phyloP scores from a whole-genome alignment of 169 alveolate species.

The Plasmodium falciparum region DNA sequence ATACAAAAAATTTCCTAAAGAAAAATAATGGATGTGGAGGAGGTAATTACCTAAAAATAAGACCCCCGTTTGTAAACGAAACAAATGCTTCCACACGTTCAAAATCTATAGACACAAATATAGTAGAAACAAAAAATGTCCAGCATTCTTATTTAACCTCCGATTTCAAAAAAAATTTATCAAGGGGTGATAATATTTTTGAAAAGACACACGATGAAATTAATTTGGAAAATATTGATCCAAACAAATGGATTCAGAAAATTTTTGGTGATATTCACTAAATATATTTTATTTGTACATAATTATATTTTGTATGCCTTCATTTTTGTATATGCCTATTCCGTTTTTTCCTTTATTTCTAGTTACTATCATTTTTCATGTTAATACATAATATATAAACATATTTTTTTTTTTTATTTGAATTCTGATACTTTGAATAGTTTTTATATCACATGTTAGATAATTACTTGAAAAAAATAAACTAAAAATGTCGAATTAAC shows the following conservation, averaged over 20 bases:
- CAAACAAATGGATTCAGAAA: constrained; percentile 46
- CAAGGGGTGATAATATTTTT: too few relatives aligned
- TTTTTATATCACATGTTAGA: too few relatives aligned
- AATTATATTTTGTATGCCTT: not conserved
- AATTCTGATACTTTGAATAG: not conserved
- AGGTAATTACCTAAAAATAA: constrained; percentile 52
- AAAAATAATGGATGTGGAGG: constrained; percentile 55
- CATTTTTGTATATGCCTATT: not conserved
- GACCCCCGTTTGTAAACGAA: not conserved
- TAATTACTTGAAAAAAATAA: too few relatives aligned
- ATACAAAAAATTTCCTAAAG: constrained; percentile 11
- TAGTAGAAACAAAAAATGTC: not conserved
- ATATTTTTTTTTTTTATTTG: not conserved
- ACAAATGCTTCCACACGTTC: too few relatives aligned
- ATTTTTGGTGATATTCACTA: constrained; percentile 50
- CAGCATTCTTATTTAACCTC: constrained; percentile 8
- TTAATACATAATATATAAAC: not conserved
- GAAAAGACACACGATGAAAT: not conserved
- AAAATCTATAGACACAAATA: not conserved
- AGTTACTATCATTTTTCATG: too few relatives aligned
- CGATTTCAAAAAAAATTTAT: not conserved
- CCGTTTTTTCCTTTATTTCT: too few relatives aligned
- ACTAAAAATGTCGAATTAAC: too few relatives aligned
- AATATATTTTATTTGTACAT: not conserved
- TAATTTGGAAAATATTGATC: constrained; percentile 43